Base-by-base conservation (phyloP, 2,329 filamentous ascomycete species). In the Paraphoma sp. region DNA sequence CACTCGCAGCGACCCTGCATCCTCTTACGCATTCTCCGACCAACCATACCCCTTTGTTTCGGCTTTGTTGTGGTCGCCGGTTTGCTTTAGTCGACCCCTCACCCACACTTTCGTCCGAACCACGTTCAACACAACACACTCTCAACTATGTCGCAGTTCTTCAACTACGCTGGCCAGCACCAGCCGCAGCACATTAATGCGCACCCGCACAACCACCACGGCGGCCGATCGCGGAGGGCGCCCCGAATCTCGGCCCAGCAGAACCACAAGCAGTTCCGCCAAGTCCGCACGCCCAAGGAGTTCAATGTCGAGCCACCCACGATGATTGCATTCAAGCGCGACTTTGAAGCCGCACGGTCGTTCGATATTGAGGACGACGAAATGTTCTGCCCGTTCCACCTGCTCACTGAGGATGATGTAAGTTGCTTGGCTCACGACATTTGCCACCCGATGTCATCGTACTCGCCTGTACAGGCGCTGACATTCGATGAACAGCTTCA, bases 351-450 rank as follows among this genome's bases (percentile, higher is more conserved):
- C 63, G 92, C 91, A 57, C 88, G 93, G 57, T 97, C 93, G 9
- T 98, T 98, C 73, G 94, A 98, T 69, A 85, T 98, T 60, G 94
- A 97, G 73, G 94, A 98, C 76, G 94, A 98, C 76, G 85, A 97
- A 80, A 90, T 97, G 78, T 98, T 98, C 79, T 97, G 93, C 80
- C 94, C 94, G 1, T 82, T 83, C 62, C 88, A 89, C 76, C 86
- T 98, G 68, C 83, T 98, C 81, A 96, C 93, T 36, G 93, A 97
- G 80, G 93, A 86, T 79, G 93, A 97, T 87, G 93, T 97, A 88
- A 75, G 82, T 70, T 53, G 60, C 57, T 65, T 57, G 51, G 63
- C 64, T 53, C 57, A 51, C 56, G 54, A 64, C 45, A 51, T 65
- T 65, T 63, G 62, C 62, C 62, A 64, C 69, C 62, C 60, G 57